Evolutionary conservation across 148 eudicot genomes (phyloP).

Genomic region (Persicaria tinctoria): DNA sequence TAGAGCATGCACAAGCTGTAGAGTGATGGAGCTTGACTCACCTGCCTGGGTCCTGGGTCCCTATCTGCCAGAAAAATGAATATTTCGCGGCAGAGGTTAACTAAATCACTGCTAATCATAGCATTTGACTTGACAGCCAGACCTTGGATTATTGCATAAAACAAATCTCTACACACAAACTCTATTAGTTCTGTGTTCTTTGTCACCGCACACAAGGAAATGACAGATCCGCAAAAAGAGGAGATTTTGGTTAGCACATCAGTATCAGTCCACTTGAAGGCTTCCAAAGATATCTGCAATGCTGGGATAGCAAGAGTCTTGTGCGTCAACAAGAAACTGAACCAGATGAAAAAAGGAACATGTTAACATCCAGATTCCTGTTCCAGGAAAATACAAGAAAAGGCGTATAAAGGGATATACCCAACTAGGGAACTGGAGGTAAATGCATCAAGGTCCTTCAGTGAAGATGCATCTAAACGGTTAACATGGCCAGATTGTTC

Average conservation of each 20-base stretch:
- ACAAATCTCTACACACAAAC: constrained; percentile 79
- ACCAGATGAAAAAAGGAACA: constrained; percentile 11
- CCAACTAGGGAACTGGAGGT: constrained; percentile 61
- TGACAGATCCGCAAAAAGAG: constrained; percentile 57
- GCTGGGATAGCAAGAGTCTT: constrained; percentile 66
- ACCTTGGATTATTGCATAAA: constrained; percentile 77
- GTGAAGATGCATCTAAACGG: constrained; percentile 55
- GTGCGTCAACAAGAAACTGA: constrained; percentile 69
- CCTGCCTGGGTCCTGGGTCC: constrained; percentile 89
- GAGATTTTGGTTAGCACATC: constrained; percentile 71
- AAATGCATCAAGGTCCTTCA: constrained; percentile 55
- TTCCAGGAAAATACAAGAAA: background rate
- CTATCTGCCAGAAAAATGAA: constrained; percentile 61
- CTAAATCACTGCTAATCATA: constrained; percentile 55
- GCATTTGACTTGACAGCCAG: constrained; percentile 84
- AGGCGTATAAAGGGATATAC: constrained; percentile 34
- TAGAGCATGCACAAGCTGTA: no score
- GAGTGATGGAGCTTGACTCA: constrained; percentile 19
- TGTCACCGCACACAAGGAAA: constrained; percentile 51
- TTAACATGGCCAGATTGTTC: constrained; percentile 73
- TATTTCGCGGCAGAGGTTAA: constrained; percentile 84
- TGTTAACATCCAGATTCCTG: background rate
- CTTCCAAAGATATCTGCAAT: constrained; percentile 67
- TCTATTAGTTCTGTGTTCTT: constrained; percentile 63
- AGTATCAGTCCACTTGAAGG: constrained; percentile 81